phyloP scores from a whole-genome alignment of 345 rosid genomes.

The Eucalyptus pumila region DNA sequence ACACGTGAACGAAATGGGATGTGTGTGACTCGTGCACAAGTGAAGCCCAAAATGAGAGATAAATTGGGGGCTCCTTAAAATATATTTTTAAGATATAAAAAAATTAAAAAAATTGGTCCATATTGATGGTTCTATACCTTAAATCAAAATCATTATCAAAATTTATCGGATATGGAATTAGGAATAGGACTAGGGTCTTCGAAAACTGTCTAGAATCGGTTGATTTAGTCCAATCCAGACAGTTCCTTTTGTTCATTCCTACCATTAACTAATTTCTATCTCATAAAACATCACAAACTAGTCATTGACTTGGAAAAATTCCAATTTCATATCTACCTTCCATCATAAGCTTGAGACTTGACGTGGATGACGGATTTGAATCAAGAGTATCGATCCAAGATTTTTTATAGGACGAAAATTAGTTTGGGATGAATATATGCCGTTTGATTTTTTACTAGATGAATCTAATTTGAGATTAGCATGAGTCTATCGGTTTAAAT shows the following conservation, averaged over 20 bases:
- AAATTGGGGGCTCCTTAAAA: too few species aligned
- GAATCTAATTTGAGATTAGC: too few species aligned
- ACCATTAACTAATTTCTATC: background rate
- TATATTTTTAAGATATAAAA: too few species aligned
- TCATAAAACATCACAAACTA: background rate
- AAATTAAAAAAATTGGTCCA: rapidly evolving
- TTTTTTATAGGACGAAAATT: rapidly evolving
- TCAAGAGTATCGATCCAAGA: rapidly evolving
- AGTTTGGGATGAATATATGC: too few species aligned
- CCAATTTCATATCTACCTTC: background rate
- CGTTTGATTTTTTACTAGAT: too few species aligned
- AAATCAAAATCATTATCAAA: too few species aligned
- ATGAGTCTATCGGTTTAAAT: background rate
- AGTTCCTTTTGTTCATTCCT: rapidly evolving
- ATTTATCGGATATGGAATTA: too few species aligned
- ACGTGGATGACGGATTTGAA: too few species aligned
- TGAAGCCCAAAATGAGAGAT: background rate
- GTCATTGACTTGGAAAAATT: background rate
- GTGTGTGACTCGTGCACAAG: background rate
- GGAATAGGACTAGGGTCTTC: too few species aligned
- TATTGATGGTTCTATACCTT: rapidly evolving
- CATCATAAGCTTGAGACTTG: rapidly evolving
- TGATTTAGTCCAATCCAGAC: rapidly evolving
- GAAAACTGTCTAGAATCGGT: background rate
- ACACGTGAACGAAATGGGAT: rapidly evolving